Percentiles rank a stretch among this genome's conserved stretches.
These are phyloP conservation scores for Parathielavia appendiculata DNA, from an alignment of 495 filamentous ascomycete genomes.

Conservation along the genomic window DNA sequence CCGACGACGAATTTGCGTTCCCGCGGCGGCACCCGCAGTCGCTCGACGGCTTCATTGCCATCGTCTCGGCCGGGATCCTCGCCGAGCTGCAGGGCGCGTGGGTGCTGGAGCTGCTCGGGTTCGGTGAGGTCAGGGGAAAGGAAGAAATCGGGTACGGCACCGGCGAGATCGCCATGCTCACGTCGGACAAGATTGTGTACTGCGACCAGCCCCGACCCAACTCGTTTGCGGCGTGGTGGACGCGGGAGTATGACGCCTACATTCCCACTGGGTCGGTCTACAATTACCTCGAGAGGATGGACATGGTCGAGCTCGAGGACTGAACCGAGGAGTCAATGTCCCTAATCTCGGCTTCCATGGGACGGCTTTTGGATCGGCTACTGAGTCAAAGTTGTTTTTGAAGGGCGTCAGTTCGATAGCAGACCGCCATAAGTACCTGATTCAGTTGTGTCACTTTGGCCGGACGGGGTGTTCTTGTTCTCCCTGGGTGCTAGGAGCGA, in stretches of 20 bases:
- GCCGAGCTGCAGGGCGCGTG: conserved; percentile 23
- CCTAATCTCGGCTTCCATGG: too few species aligned
- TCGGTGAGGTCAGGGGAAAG: conserved; percentile 15
- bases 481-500: too few species aligned
- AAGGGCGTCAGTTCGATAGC: too few species aligned
- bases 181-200: conserved; percentile 18
- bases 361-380: background rate
- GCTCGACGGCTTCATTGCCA: conserved; percentile 25
- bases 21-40: conserved; percentile 17
- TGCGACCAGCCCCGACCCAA: background rate
- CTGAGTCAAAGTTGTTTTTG: background rate
- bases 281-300: conserved; percentile 14
- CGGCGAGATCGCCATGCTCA: conserved; percentile 16
- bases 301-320: conserved; percentile 15
- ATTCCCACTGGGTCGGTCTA: conserved; percentile 17
- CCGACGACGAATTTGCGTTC: conserved; percentile 21
- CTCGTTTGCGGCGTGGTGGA: conserved; percentile 23
- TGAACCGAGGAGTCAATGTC: background rate
- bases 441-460: too few species aligned
- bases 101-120: conserved; percentile 25
- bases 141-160: background rate
- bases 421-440: too few species aligned
- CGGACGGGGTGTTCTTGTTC: too few species aligned
- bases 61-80: conserved; percentile 21
- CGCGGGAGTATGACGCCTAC: conserved; percentile 18